A percentile compares a stretch with the other conserved stretches of the same genome.
These are phyloP conservation scores for Aspergillus pseudotamarii DNA, from an alignment of 2,329 filamentous ascomycete genomes.

Conservation along the genomic window DNA sequence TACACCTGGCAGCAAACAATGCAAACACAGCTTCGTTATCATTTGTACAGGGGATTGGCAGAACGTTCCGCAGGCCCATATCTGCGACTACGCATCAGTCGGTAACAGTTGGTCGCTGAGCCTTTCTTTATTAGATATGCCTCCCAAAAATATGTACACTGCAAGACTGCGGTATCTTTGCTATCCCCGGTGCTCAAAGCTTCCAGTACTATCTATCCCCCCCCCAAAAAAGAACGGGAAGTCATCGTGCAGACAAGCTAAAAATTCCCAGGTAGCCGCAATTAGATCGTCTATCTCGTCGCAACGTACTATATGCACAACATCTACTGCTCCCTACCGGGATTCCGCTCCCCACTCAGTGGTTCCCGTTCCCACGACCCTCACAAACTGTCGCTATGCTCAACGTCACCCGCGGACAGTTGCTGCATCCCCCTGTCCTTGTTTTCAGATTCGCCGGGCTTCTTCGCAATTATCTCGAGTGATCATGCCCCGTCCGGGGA, in stretches of 20 bases:
- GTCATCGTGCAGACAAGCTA: conserved; percentile 7
- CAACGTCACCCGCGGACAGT: conserved; percentile 6
- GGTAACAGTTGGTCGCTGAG: not conserved
- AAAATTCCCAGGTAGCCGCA: conserved; percentile 18
- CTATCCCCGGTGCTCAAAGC: conserved; percentile 15
- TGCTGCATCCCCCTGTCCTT: conserved; percentile 6
- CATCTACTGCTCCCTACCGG: not conserved
- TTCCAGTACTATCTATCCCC: conserved; percentile 21
- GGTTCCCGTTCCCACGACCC: not conserved
- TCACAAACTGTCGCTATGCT: not conserved
- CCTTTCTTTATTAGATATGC: conserved; percentile 21
- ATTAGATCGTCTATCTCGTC: conserved; percentile 10
- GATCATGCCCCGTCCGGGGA: conserved; percentile 39
- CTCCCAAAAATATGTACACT: conserved; percentile 22
- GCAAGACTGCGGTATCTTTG: conserved; percentile 24
- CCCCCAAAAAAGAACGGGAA: not conserved
- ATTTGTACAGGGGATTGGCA: not conserved
- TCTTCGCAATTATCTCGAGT: conserved; percentile 32
- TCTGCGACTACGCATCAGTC: not conserved
- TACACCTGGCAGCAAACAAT: conserved; percentile 28
- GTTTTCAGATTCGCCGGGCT: conserved; percentile 23
- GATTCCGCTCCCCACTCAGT: not conserved
- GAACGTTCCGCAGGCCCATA: not conserved
- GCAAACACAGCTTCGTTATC: conserved; percentile 27
- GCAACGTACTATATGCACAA: conserved; percentile 6